phyloP scores from a whole-genome alignment of 2,329 filamentous ascomycete genomes.

The Ceratocystis albifundus region DNA sequence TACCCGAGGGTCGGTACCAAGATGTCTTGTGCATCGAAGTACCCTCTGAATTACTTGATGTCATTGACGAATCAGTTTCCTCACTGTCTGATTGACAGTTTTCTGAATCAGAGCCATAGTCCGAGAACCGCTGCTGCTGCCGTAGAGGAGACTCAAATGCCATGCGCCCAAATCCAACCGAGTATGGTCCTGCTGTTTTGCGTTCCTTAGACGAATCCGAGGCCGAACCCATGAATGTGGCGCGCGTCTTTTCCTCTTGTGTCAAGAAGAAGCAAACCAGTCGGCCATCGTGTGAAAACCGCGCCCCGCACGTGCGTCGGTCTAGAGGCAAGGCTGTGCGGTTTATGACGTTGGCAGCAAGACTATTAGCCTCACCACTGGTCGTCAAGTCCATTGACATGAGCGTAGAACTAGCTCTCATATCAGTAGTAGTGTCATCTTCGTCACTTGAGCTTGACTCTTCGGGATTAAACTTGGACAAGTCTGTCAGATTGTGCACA shows the following conservation, averaged over 20 bases:
- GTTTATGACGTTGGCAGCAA: slow-evolving; percentile 25
- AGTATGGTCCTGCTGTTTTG: slow-evolving; percentile 43
- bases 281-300: slow-evolving; percentile 51
- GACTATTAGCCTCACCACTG: slow-evolving; percentile 43
- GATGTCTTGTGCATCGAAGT: slow-evolving; percentile 49
- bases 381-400: slow-evolving; percentile 52
- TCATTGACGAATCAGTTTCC: slow-evolving; percentile 32
- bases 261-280: slow-evolving; percentile 59
- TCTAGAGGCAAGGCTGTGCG: slow-evolving; percentile 42
- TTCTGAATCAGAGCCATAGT: slow-evolving; percentile 42
- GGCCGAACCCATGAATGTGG: slow-evolving; percentile 30
- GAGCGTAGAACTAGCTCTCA: slow-evolving; percentile 42
- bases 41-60: slow-evolving; percentile 50
- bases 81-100: slow-evolving; percentile 33
- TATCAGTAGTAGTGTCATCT: slow-evolving; percentile 54
- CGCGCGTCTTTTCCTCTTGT: slow-evolving; percentile 49
- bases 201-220: slow-evolving; percentile 30
- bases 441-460: slow-evolving; percentile 79
- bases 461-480: slow-evolving; percentile 46
- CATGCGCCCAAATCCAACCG: slow-evolving; percentile 46
- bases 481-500: slow-evolving; percentile 41
- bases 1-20: slow-evolving; percentile 44
- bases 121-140: slow-evolving; percentile 37
- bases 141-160: slow-evolving; percentile 41
- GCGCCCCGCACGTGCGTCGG: slow-evolving; percentile 48